phyloP scores from a whole-genome alignment of 2,329 filamentous ascomycete species.

The Blumeria graminis region DNA sequence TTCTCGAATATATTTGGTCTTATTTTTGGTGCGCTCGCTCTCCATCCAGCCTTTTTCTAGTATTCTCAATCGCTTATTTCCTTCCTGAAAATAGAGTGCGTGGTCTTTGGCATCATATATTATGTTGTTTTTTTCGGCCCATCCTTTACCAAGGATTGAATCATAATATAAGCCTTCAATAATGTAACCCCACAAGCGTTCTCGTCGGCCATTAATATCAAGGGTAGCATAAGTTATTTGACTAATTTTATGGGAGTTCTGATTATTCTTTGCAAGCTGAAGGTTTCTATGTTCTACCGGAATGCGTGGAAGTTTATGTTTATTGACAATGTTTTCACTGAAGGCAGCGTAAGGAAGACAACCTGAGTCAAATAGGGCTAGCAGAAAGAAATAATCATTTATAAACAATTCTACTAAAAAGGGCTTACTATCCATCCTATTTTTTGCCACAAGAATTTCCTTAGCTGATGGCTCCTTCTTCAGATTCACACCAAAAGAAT shows the following conservation, averaged over 20 bases:
- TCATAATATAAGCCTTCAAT: background rate
- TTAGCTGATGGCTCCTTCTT: background rate
- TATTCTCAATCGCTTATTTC: background rate
- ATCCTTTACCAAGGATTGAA: background rate
- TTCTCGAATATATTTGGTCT: background rate
- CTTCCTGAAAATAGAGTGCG: background rate
- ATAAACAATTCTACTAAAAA: background rate
- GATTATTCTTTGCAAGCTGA: background rate
- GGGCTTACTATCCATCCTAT: background rate
- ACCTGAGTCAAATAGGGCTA: background rate
- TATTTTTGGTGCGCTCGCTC: background rate
- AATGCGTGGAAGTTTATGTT: background rate
- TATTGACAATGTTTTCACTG: background rate
- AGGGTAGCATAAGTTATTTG: conserved; percentile 1
- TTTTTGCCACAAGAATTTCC: background rate
- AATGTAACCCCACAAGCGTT: background rate
- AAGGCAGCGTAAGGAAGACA: background rate
- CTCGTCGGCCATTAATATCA: background rate
- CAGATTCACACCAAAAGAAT: background rate
- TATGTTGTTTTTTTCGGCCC: background rate
- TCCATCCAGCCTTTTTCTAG: background rate
- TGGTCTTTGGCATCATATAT: background rate
- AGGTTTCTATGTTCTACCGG: background rate
- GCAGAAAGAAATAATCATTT: conserved; percentile 1
- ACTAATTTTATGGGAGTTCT: background rate